Evolutionary conservation across 2,329 filamentous ascomycete species (phyloP), one percentile per base, ranked within the genome.

Genomic region (Rhytidhysteron rufulum): DNA sequence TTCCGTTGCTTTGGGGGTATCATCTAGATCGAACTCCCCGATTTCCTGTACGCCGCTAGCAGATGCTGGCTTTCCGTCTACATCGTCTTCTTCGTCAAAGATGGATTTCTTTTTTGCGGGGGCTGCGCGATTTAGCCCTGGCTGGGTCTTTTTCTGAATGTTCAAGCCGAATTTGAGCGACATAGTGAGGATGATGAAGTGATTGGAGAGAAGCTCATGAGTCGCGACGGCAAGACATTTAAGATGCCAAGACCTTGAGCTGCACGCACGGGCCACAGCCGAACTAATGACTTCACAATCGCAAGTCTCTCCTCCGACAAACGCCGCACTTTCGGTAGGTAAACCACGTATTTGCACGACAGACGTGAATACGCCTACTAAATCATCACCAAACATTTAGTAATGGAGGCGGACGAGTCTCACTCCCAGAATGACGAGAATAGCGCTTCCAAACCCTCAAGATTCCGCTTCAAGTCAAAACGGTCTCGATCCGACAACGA

Each of bases 141-240:
- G 61, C 27, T 33, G 33, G 31, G 22, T 16, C 61, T 83, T 86
- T 55, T 80, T 83, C 36, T 73, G 65, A 32, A 80, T 51, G 54
- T 78, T 85, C 29, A 86, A 71, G 37, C 82, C 82, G 50, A 74
- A 77, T 16, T 72, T 73, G 38, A 78, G 66, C 13, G 62, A 57
- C 63, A 65, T 65, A 45, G 29, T 54, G 50, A 22, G 13, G 13
- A 27, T 7, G 24, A 8, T 27, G 24, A 13, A 8, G 24, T 27
- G 13, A 27, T 8, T 27, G 24, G 13, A 27, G 24, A 27, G 13
- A 27, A 27, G 24, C 24, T 27, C 24, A 13, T 8, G 24, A 7
- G 7, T 7, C 24, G 24, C 13, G 24, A 27, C 7, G 13, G 7
- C 8, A 8, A 8, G 24, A 27, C 13, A 7, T 27, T 27, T n/a